A percentile compares a stretch with the other conserved stretches of the same genome.
phyloP scores from a whole-genome alignment of 768 basidiomycete species.

The Amanita inopinata region DNA sequence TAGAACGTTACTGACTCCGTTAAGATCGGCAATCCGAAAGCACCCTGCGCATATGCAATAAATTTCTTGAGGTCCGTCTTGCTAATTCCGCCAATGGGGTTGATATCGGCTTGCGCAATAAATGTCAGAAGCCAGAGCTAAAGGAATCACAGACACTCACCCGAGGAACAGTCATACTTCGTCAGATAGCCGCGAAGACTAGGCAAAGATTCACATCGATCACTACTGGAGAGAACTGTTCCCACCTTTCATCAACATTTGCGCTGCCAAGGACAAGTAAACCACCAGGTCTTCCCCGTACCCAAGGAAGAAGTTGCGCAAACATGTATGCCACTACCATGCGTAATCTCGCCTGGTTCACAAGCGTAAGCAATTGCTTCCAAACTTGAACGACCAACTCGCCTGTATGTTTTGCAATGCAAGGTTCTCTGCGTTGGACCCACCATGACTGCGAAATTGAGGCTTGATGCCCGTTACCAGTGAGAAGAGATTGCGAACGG shows the following conservation, averaged over 20 bases:
- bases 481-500: constrained; percentile 74
- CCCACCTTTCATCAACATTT: constrained; percentile 93
- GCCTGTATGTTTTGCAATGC: constrained; percentile 97
- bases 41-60: constrained; percentile 70
- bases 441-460: constrained; percentile 81
- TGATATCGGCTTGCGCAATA: constrained; percentile 69
- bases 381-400: constrained; percentile 5
- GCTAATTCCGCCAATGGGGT: constrained; percentile 96
- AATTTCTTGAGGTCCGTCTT: constrained; percentile 97
- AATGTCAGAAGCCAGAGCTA: not conserved
- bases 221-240: not conserved
- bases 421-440: constrained; percentile 80
- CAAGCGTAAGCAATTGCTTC: not conserved
- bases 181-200: constrained; percentile 95
- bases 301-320: constrained; percentile 91
- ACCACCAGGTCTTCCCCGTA: constrained; percentile 73
- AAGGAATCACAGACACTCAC: constrained; percentile 21
- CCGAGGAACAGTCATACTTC: constrained; percentile 95
- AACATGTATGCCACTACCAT: constrained; percentile 96
- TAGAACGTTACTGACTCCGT: constrained; percentile 39
- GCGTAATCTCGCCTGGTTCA: constrained; percentile 66
- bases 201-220: not conserved
- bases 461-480: constrained; percentile 59
- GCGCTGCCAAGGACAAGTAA: constrained; percentile 95
- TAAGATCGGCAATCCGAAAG: constrained; percentile 82